phyloP scores from a whole-genome alignment of 1,139 yeast genomes.

The Zygosaccharomyces pseudobailii region DNA sequence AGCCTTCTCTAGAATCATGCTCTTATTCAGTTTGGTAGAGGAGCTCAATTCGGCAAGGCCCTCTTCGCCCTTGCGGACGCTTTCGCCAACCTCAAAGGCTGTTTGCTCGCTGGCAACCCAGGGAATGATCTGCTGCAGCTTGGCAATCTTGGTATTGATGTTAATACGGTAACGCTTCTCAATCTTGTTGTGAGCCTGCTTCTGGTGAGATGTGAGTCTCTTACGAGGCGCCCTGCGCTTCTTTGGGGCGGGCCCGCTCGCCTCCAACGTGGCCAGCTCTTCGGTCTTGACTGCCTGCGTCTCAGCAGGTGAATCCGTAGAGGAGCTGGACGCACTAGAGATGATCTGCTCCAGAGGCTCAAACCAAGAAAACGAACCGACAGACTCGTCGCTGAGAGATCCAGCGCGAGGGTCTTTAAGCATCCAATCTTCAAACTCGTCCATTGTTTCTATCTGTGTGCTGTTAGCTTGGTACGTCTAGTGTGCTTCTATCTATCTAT shows the following conservation, averaged over 20 bases:
- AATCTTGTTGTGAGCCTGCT: constrained; percentile 66
- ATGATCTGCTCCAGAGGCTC: constrained; percentile 26
- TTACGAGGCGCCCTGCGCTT: constrained; percentile 52
- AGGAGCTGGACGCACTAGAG: constrained; percentile 26
- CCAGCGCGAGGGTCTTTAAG: constrained; percentile 11
- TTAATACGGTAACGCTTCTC: constrained; percentile 69
- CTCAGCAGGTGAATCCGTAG: constrained; percentile 26
- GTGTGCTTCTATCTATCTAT: background rate
- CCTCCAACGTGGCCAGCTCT: constrained; percentile 1
- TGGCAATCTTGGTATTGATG: constrained; percentile 67
- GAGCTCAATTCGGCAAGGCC: constrained; percentile 12
- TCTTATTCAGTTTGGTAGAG: constrained; percentile 49
- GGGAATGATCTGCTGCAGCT: constrained; percentile 59
- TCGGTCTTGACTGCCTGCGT: background rate
- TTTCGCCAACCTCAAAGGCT: constrained; percentile 48
- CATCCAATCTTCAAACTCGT: constrained; percentile 14
- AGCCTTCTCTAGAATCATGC: constrained; percentile 63
- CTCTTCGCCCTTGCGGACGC: constrained; percentile 13
- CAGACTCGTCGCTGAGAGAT: constrained; percentile 8
- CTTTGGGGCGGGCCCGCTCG: constrained; percentile 13
- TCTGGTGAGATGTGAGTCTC: constrained; percentile 56
- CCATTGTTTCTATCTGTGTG: background rate
- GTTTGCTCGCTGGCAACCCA: constrained; percentile 56
- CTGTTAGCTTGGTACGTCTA: background rate
- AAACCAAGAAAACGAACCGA: constrained; percentile 22